Evolutionary conservation across 805 yeast species (phyloP).

Genomic region (Monosporozyma yasuniensis): DNA sequence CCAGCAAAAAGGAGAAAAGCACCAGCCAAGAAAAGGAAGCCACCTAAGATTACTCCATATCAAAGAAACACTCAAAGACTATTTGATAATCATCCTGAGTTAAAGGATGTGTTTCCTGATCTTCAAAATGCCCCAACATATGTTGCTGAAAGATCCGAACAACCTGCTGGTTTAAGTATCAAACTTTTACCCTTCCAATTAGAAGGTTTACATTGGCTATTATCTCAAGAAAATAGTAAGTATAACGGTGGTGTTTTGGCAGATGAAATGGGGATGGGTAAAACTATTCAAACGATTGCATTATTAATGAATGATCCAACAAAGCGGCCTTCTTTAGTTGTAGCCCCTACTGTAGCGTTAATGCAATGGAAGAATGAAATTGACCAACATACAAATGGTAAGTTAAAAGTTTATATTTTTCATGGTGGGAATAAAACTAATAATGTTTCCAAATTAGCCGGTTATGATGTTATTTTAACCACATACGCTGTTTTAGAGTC

Average conservation of each 20-base stretch:
- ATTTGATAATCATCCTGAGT: conserved; percentile 69
- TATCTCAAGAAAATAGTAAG: conserved; percentile 66
- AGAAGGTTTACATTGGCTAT: conserved; percentile 89
- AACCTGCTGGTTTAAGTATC: conserved; percentile 72
- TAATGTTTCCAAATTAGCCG: conserved; percentile 44
- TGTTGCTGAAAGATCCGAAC: conserved; percentile 48
- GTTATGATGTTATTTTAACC: conserved; percentile 69
- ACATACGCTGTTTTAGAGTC: conserved; percentile 91
- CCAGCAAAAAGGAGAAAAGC: conserved; percentile 11
- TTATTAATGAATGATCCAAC: conserved; percentile 60
- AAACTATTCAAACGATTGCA: conserved; percentile 92
- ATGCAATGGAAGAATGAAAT: conserved; percentile 98
- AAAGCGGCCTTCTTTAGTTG: conserved; percentile 73
- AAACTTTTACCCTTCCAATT: conserved; percentile 79
- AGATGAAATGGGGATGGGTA: conserved; percentile 99
- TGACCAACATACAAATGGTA: conserved; percentile 68
- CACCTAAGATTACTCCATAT: conserved; percentile 55
- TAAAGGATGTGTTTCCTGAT: conserved; percentile 61
- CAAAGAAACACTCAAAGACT: conserved; percentile 61
- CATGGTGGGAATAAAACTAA: conserved; percentile 80
- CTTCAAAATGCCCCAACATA: conserved; percentile 42
- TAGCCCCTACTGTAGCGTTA: conserved; percentile 97
- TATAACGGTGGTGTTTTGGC: conserved; percentile 90
- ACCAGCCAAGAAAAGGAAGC: conserved; percentile 24
- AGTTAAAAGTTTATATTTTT: conserved; percentile 57